Percentiles rank a stretch among this genome's conserved stretches.
phyloP scores from a whole-genome alignment of 306 rosid genomes.

The Citrullus amarus region DNA sequence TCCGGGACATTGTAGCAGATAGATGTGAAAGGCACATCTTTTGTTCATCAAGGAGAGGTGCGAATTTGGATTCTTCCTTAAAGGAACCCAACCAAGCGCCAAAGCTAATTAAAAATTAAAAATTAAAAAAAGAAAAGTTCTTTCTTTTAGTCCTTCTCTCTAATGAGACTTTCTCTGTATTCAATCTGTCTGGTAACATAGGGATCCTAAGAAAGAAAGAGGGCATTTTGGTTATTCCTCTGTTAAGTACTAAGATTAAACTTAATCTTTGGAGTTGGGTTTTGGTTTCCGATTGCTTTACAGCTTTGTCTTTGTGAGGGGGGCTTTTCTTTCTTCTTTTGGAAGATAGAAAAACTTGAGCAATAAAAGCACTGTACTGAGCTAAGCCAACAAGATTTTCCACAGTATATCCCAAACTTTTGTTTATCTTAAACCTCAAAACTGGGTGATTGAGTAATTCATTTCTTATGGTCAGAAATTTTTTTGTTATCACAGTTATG shows the following conservation, averaged over 20 bases:
- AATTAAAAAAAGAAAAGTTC: background rate
- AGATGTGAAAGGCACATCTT: background rate
- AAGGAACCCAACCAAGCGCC: background rate
- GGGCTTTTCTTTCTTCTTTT: background rate
- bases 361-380: background rate
- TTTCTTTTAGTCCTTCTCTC: background rate
- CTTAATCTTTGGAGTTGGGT: background rate
- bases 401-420: background rate
- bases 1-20: background rate
- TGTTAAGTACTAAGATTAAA: background rate
- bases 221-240: conserved; percentile 1
- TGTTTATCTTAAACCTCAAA: background rate
- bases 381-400: background rate
- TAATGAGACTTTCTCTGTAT: background rate
- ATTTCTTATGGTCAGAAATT: background rate
- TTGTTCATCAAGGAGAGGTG: background rate
- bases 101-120: background rate
- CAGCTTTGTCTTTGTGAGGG: background rate
- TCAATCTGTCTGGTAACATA: background rate
- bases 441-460: background rate
- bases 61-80: conserved; percentile 2
- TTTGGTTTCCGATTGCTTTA: background rate
- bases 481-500: background rate
- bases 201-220: conserved; percentile 11
- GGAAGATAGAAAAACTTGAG: background rate